phyloP scores from a whole-genome alignment of 164 flowering plant species.

The Amborella trichopoda region DNA sequence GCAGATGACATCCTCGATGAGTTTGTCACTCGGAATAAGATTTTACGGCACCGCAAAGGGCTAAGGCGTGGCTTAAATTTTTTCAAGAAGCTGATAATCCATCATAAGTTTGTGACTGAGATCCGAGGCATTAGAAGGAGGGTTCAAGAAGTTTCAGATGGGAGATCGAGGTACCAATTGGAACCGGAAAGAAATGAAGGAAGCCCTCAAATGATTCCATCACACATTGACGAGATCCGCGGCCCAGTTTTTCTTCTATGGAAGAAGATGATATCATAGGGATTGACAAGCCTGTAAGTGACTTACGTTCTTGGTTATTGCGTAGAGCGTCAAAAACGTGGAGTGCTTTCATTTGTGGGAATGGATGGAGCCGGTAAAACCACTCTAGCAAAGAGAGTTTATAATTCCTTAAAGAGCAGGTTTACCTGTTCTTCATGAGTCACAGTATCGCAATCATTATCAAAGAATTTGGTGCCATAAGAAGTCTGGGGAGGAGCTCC shows the following conservation, averaged over 20 bases:
- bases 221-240: neutral
- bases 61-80: neutral
- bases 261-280: too few relatives aligned
- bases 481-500: neutral
- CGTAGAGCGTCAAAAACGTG: neutral
- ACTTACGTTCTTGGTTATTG: too few relatives aligned
- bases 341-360: constrained; percentile 6
- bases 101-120: neutral
- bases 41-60: neutral
- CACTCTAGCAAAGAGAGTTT: constrained; percentile 5
- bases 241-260: too few relatives aligned
- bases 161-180: neutral
- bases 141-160: neutral
- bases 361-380: constrained; percentile 7
- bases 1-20: constrained; percentile 11
- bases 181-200: neutral
- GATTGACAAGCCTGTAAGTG: too few relatives aligned
- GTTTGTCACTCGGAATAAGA: neutral
- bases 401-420: constrained; percentile 1
- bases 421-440: constrained; percentile 4
- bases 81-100: neutral
- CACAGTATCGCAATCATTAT: too few relatives aligned
- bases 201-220: constrained; percentile 1
- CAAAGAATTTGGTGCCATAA: neutral
- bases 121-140: constrained; percentile 1